phyloP scores from a whole-genome alignment of 2,329 filamentous ascomycete species.

The Fusarium gaditjirri region DNA sequence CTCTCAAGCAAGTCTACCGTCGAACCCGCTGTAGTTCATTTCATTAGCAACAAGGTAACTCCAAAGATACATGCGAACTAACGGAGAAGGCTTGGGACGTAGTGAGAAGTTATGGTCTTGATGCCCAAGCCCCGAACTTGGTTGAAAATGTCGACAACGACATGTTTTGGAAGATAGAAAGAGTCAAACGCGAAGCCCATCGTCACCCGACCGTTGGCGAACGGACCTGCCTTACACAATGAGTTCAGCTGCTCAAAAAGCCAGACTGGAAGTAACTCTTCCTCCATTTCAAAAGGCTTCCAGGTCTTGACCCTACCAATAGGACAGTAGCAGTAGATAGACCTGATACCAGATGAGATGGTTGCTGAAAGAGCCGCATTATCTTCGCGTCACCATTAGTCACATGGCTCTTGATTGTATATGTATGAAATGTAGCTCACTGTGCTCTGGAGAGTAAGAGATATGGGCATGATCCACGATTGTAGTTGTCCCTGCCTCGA shows the following conservation, averaged over 20 bases:
- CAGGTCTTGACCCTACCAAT: conserved; percentile 1
- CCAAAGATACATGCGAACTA: fast-evolving
- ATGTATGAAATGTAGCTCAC: background rate
- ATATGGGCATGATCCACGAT: conserved; percentile 7
- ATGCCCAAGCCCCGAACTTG: background rate
- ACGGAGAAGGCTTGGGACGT: background rate
- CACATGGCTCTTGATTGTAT: fast-evolving
- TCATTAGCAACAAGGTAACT: fast-evolving
- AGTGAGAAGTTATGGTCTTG: conserved; percentile 16
- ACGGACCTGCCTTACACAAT: background rate
- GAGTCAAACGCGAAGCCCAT: conserved; percentile 21
- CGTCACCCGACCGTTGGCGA: background rate
- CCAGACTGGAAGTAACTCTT: background rate
- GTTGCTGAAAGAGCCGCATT: conserved; percentile 3
- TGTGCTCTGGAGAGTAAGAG: conserved; percentile 5
- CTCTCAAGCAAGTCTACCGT: background rate
- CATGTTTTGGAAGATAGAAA: conserved; percentile 12
- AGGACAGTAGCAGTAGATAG: conserved; percentile 8
- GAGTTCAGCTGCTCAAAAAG: background rate
- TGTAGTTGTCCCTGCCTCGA: conserved; percentile 9
- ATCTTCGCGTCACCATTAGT: background rate
- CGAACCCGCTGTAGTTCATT: background rate
- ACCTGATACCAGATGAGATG: conserved; percentile 6
- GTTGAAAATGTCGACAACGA: background rate
- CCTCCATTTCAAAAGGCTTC: conserved; percentile 1